phyloP scores from a whole-genome alignment of 2,329 filamentous ascomycete species.

The Rutstroemia sp. region DNA sequence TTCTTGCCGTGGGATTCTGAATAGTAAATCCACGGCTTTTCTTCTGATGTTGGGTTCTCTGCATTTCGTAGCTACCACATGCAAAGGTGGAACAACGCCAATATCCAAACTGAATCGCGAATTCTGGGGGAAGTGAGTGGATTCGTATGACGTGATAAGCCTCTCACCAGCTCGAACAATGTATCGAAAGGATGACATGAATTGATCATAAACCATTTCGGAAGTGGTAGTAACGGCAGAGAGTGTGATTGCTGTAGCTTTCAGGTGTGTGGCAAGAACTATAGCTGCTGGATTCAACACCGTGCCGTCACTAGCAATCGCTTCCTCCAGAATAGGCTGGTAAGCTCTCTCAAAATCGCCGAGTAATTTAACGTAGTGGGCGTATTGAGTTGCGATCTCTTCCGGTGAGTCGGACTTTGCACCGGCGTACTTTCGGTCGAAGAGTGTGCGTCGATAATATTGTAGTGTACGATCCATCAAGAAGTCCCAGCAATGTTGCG shows the following conservation, averaged over 20 bases:
- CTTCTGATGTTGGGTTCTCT: slow-evolving; percentile 48
- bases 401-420: slow-evolving; percentile 12
- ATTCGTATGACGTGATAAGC: slow-evolving; percentile 11
- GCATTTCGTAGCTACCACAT: slow-evolving; percentile 60
- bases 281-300: slow-evolving; percentile 20
- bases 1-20: slow-evolving; percentile 51
- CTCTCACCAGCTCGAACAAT: slow-evolving; percentile 18
- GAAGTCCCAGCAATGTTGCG: slow-evolving; percentile 27
- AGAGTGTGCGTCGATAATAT: slow-evolving; percentile 23
- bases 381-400: slow-evolving; percentile 14
- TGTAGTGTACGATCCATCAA: slow-evolving; percentile 24
- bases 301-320: slow-evolving; percentile 16
- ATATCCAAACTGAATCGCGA: slow-evolving; percentile 53
- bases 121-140: slow-evolving; percentile 16
- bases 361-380: slow-evolving; percentile 14
- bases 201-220: slow-evolving; percentile 25
- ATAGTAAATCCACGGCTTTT: slow-evolving; percentile 53
- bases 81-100: slow-evolving; percentile 57
- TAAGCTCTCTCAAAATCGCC: slow-evolving; percentile 21
- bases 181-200: slow-evolving; percentile 19
- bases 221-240: slow-evolving; percentile 15
- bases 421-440: slow-evolving; percentile 18
- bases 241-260: slow-evolving; percentile 17
- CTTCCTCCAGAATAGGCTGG: slow-evolving; percentile 19
- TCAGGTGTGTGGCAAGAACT: slow-evolving; percentile 9